Evolutionary conservation across 495 filamentous ascomycete species (phyloP), one percentile per base, ranked within the genome.

Genomic region (Xylaria acuta): DNA sequence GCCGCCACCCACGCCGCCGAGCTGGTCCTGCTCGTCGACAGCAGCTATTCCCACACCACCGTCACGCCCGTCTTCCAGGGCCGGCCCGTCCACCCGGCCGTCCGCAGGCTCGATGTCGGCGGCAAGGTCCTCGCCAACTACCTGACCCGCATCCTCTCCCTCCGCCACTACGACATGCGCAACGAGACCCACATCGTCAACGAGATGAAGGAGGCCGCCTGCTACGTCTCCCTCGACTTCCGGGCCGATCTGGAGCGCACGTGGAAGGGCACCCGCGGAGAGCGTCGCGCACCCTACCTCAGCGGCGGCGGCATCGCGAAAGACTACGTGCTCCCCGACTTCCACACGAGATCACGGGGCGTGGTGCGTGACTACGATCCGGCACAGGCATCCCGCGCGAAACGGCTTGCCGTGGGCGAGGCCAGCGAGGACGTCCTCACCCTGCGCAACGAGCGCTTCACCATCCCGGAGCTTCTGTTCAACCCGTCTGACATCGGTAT

Each of bases 101-200:
- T 97, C 69, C 92, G 97, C 20, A 88, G 96, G 63, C 90, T 99
- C 49, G 94, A 97, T 71, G 84, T 99, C 34, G 96, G 96, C 30
- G 96, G 96, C 14, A 98, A 97, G 79, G 87, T 96, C 41, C 83
- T 99, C 68, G 98, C 96, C n/a, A 98, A 98, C 80, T 92, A 94
- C 76, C 87, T 99, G 30, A 95, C 97, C 73, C 91, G 96, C 66
- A 86, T 97, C 34, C 89, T 97, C 27, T 98, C 96, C 9, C 88
- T 95, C 67, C 89, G 95, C 40, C 93, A 97, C 74, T 97, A 94
- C 80, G 95, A 97, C 79, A 94, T 98, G 91, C 89, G 94, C 72
- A 93, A 97, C 76, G 96, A 99, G 75, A 90, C 91, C 20, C 90
- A 96, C 77, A 88, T 98, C 25, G 95, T 97, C 79, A 97, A 97